Evolutionary conservation across 192 early-diverging fungal genomes (phyloP), one percentile per base, ranked within the genome.

Genomic region (Backusella tarrabulga): DNA sequence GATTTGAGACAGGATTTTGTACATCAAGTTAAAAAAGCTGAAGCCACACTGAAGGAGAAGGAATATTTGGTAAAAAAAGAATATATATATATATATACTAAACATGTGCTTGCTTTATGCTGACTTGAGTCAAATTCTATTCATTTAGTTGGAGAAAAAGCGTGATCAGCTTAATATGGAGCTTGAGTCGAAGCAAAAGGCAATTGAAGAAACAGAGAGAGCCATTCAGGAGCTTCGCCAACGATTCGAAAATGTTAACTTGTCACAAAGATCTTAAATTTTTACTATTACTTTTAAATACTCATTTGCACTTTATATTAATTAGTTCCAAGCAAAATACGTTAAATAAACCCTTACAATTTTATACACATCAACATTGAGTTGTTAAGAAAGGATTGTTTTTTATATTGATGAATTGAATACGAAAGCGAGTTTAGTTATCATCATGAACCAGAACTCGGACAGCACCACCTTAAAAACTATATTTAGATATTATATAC

Each of bases 1-100:
- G 76, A 79, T 19, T 82, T 93, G 29, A 82, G 86, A 69, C 83
- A 86, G 73, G 81, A 84, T 50, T 88, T 87, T 83, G 83, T 88
- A 23, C 54, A 81, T 32, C 79, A 84, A 74, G 85, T 87, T 34
- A 82, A 82, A 70, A 81, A 87, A 34, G 84, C 87, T 78, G 88
- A 90, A 46, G 67, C 72, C 5, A 79, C 70, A 8, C 46, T 90
- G 15, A 79, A 83, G 44, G 78, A 83, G 23, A 72, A 83, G 15
- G 87, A 88, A 79, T 84, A 87, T 67, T 35, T 79, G 44, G 77
- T 86, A 83, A 81, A 74, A 73, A 77, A 70, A 75, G 76, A 21
- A 32, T 12, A 4, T 0, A 6, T 11, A 77, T 32, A 29, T 21
- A 4, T 0, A 6, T 11, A 11, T 23, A 23, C n/a, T 9, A 7